A percentile compares a stretch with the other conserved stretches of the same genome.
Conservation (phyloP, 2,329 filamentous ascomycete species). For the Amauroascus niger region DNA sequence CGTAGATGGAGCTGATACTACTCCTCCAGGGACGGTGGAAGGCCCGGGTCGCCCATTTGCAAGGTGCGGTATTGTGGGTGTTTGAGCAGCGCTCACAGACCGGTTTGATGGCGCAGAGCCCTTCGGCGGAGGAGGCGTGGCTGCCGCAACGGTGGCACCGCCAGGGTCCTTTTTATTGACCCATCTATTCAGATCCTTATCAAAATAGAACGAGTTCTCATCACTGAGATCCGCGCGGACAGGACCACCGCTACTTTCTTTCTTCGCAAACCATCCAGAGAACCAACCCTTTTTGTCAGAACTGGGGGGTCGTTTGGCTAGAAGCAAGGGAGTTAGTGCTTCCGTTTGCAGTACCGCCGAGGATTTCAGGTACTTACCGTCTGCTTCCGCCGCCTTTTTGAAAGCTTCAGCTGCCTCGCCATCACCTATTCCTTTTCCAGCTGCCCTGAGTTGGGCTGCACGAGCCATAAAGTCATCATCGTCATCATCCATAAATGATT, state of each 20-base stretch:
- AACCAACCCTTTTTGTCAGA: conserved; percentile 56
- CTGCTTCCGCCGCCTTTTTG: conserved; percentile 65
- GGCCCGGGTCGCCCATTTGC: conserved; percentile 7
- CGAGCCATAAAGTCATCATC: conserved; percentile 53
- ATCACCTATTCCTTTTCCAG: conserved; percentile 60
- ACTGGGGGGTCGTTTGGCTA: conserved; percentile 31
- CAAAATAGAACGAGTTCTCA: conserved; percentile 84
- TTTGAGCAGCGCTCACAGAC: conserved; percentile 46
- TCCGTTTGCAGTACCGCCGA: background rate
- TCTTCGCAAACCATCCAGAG: conserved; percentile 66
- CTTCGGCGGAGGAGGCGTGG: conserved; percentile 71
- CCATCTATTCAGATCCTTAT: conserved; percentile 95
- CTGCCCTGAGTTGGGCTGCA: conserved; percentile 43
- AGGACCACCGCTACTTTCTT: conserved; percentile 53
- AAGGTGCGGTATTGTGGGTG: conserved; percentile 36
- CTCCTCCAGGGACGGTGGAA: conserved; percentile 3
- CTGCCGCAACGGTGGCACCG: conserved; percentile 49
- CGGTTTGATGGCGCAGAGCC: conserved; percentile 42
- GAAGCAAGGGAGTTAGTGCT: conserved; percentile 25
- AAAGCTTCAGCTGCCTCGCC: conserved; percentile 77
- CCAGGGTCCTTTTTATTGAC: conserved; percentile 82
- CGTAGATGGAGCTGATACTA: conserved; percentile 10
- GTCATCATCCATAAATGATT: conserved; percentile 72
- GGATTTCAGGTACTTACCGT: conserved; percentile 38
- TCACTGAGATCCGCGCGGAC: conserved; percentile 91